Evolutionary conservation across 225 moss, liverwort and hornwort genomes (phyloP), one percentile per base, ranked within the genome.

Genomic region (Climacium dendroides): DNA sequence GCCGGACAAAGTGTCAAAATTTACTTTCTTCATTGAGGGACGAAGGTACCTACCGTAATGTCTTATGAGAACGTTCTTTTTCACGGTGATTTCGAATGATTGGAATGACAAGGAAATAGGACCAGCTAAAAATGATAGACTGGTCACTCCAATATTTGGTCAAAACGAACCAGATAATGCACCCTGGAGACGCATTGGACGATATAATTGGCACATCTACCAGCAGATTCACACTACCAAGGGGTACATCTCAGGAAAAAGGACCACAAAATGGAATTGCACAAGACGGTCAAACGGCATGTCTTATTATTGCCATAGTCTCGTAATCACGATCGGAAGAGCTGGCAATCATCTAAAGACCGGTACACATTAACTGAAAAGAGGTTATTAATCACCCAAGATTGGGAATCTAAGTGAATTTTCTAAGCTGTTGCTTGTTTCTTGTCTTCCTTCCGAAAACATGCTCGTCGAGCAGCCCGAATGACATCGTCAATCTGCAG

Each of bases 401-500:
- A 78, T 60, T 79, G 64, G 79, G 83, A 79, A 73, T 72, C 52
- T 88, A 79, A 13, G 82, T 48, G 45, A 78, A 82, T 66, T 24
- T 45, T 76, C 92, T 94, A 94, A 79, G 92, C 92, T 67, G 92
- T 78, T 90, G 94, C 94, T 80, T 88, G 78, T 87, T 91, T 92
- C 89, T 90, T 92, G 67, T 91, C 92, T 71, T 91, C 94, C 87
- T 91, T 90, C 60, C 94, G 89, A 53, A 79, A 89, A 85, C 94
- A 94, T 72, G 92, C 94, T 85, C 94, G 87, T 77, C 88, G 92
- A n/a, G 92, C 94, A 85, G 94, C 92, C 80, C 94, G 94, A 85
- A 94, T 52, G 39, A 94, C 75, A 83, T 94, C 94, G 62, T 94
- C 94, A 54, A 94, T 92, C 94, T 94, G 90, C 85, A 78, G 78